Conservation (phyloP, 2,329 filamentous ascomycete species). For the Cladophialophora chaetospira region DNA sequence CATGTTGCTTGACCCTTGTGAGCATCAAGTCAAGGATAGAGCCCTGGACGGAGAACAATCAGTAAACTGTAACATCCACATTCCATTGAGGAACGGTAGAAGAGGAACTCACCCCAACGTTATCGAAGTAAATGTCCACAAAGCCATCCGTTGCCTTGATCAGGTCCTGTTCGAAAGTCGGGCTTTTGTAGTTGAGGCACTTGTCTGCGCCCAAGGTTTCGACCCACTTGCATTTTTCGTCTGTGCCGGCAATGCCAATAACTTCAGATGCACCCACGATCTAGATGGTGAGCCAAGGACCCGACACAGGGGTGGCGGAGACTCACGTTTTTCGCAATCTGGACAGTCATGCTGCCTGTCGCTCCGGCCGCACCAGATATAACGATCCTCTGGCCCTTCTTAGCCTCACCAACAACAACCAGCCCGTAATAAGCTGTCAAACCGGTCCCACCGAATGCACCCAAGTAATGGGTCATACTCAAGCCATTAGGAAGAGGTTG, state of each 20-base stretch:
- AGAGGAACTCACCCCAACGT: conserved; percentile 40
- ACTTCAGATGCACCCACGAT: conserved; percentile 64
- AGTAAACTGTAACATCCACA: not conserved
- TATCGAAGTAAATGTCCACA: conserved; percentile 73
- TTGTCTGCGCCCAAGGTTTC: conserved; percentile 67
- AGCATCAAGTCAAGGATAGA: conserved; percentile 31
- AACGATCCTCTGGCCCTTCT: conserved; percentile 67
- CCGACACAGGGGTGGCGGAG: not conserved
- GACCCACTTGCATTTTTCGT: conserved; percentile 69
- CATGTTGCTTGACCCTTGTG: conserved; percentile 18
- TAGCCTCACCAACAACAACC: conserved; percentile 65
- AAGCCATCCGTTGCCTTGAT: conserved; percentile 23
- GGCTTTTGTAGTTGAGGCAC: conserved; percentile 66
- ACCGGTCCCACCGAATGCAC: conserved; percentile 43
- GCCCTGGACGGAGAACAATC: conserved; percentile 10
- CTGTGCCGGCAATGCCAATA: conserved; percentile 65
- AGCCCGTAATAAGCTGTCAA: conserved; percentile 78
- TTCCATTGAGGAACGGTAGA: not conserved
- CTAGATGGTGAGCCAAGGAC: conserved; percentile 45
- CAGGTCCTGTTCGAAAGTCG: conserved; percentile 55
- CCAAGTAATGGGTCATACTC: conserved; percentile 46
- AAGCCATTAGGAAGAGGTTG: conserved; percentile 25
- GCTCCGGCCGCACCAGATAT: conserved; percentile 77
- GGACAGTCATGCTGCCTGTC: conserved; percentile 73
- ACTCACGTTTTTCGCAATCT: conserved; percentile 31